Percentiles rank a stretch among this genome's conserved stretches.
phyloP scores from a whole-genome alignment of 306 rosid species.

The Chamaecrista fasciculata region DNA sequence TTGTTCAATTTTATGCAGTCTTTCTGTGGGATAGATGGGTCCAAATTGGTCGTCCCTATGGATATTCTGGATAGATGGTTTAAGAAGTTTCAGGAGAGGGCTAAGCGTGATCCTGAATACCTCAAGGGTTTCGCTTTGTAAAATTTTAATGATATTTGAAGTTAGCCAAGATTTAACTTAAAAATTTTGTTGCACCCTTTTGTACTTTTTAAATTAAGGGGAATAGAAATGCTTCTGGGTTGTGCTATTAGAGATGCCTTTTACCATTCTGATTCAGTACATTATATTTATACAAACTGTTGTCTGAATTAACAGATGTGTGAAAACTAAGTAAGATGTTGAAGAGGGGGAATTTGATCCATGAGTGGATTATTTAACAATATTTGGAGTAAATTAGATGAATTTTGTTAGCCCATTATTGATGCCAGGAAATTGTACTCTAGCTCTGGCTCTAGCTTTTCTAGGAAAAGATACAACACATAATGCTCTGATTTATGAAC shows the following conservation, averaged over 20 bases:
- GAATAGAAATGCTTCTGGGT: not conserved
- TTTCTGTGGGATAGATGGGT: slow-evolving; percentile 85
- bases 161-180: no score
- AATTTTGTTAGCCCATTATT: not conserved
- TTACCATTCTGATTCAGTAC: not conserved
- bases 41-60: slow-evolving; percentile 84
- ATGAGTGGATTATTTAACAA: not conserved
- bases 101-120: slow-evolving; percentile 83
- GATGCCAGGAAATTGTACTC: not conserved
- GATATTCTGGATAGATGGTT: slow-evolving; percentile 94
- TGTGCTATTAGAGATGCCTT: slow-evolving; percentile 22
- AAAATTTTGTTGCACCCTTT: not conserved
- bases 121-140: slow-evolving; percentile 66
- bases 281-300: not conserved
- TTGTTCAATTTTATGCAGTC: slow-evolving; percentile 93
- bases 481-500: not conserved
- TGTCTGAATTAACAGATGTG: not conserved
- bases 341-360: not conserved
- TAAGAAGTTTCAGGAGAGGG: slow-evolving; percentile 80
- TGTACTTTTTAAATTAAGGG: not conserved
- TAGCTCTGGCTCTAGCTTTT: no score
- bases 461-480: not conserved
- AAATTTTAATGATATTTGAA: not conserved
- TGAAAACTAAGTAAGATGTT: not conserved
- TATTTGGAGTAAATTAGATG: not conserved